These are phyloP conservation scores for Pseudocercospora fijiensis DNA, from an alignment of 2,329 filamentous ascomycete genomes.

Conservation along the genomic window DNA sequence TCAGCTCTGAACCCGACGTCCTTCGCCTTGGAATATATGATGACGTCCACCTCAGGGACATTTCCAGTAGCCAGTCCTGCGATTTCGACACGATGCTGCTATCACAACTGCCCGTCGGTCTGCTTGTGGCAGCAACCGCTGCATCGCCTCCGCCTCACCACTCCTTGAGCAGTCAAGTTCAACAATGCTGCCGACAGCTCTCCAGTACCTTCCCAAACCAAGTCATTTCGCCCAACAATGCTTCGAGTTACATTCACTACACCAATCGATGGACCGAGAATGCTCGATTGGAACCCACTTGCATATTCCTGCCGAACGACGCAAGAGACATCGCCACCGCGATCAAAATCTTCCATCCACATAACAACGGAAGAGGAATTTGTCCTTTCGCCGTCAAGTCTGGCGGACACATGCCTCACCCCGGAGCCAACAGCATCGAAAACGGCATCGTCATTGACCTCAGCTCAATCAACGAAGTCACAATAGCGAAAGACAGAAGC, in stretches of 20 bases:
- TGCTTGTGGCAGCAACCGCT: background rate
- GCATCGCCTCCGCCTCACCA: background rate
- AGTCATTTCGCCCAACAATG: background rate
- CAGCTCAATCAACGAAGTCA: conserved; percentile 21
- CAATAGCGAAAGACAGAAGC: conserved; percentile 21
- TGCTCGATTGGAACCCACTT: conserved; percentile 9
- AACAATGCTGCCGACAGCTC: background rate
- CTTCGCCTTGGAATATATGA: background rate
- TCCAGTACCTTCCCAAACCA: background rate
- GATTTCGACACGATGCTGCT: background rate
- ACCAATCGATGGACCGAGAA: conserved; percentile 12
- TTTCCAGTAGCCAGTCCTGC: background rate
- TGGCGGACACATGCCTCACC: conserved; percentile 13
- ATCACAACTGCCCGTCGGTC: background rate
- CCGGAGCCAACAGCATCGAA: conserved; percentile 23
- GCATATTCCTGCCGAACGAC: conserved; percentile 13
- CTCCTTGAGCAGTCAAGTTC: background rate
- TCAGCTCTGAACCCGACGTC: background rate
- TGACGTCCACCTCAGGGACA: background rate
- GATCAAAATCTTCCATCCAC: conserved; percentile 3
- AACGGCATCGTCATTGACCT: conserved; percentile 32
- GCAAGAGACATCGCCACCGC: conserved; percentile 9
- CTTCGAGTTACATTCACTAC: background rate
- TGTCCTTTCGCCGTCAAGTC: conserved; percentile 20
- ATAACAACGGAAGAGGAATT: background rate